Evolutionary conservation across 164 flowering plant genomes (phyloP).

Genomic region (Chloranthus sessilifolius): DNA sequence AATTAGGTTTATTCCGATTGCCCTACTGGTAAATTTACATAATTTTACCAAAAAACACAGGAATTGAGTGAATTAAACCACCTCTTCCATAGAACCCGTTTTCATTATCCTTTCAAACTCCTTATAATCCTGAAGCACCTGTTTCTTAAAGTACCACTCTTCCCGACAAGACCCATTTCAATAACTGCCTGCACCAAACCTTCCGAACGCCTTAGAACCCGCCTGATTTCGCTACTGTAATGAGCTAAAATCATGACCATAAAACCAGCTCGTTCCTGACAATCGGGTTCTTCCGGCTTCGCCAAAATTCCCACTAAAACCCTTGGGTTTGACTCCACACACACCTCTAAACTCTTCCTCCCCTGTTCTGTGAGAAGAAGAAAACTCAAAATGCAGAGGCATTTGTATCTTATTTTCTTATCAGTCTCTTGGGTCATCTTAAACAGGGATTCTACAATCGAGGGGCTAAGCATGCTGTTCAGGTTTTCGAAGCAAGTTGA

Average conservation of each 20-base stretch:
- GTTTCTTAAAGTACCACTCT: too few relatives aligned
- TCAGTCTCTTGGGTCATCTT: not conserved
- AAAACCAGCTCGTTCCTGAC: not conserved
- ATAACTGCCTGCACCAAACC: not conserved
- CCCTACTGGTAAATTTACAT: not conserved
- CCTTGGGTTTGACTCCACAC: not conserved
- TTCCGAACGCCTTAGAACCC: not conserved
- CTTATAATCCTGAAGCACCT: too few relatives aligned
- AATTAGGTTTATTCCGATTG: too few relatives aligned
- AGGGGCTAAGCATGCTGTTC: too few relatives aligned
- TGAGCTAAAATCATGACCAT: not conserved
- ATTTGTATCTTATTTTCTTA: not conserved
- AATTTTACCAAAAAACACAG: not conserved
- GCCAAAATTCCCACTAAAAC: not conserved
- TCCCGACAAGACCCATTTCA: too few relatives aligned
- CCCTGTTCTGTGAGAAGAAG: too few relatives aligned
- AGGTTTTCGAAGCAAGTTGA: slow-evolving; percentile 4
- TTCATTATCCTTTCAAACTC: not conserved
- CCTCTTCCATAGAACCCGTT: not conserved
- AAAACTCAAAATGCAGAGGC: not conserved
- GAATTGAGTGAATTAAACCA: not conserved
- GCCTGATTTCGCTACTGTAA: not conserved
- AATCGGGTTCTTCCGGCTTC: not conserved
- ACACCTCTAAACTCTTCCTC: too few relatives aligned
- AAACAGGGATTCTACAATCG: not conserved